These are phyloP conservation scores for Calonectria pseudoreteaudii DNA, from an alignment of 2,329 filamentous ascomycete genomes.

Conservation along the genomic window DNA sequence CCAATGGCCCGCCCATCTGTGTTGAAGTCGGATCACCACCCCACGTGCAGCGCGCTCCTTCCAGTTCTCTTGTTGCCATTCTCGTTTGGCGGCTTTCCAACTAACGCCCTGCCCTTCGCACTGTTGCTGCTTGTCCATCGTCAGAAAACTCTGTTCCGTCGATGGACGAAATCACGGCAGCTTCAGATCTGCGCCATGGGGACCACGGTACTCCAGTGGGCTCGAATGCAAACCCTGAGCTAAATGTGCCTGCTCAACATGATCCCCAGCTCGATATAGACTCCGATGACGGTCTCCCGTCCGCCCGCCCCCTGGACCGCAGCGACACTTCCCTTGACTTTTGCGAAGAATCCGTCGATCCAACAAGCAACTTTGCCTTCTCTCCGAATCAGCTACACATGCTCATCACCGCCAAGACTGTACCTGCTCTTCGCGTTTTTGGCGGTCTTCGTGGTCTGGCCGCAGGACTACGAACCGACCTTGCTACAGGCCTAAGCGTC, in stretches of 20 bases:
- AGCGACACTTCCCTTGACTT: constrained; percentile 17
- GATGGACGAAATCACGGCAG: constrained; percentile 47
- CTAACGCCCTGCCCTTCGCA: background rate
- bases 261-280: constrained; percentile 19
- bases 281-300: constrained; percentile 17
- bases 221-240: constrained; percentile 18
- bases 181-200: constrained; percentile 34
- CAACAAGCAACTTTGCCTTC: constrained; percentile 64
- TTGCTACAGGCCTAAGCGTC: constrained; percentile 59
- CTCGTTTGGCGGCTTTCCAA: constrained; percentile 1
- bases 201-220: background rate
- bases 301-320: constrained; percentile 11
- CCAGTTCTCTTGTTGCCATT: constrained; percentile 17
- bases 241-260: constrained; percentile 22
- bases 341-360: constrained; percentile 37
- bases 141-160: constrained; percentile 24
- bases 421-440: constrained; percentile 61
- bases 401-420: constrained; percentile 62
- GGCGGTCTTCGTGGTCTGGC: constrained; percentile 67
- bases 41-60: constrained; percentile 23
- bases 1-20: constrained; percentile 4
- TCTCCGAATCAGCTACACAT: constrained; percentile 65
- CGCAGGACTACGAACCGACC: constrained; percentile 61
- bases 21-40: constrained; percentile 27
- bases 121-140: constrained; percentile 30